phyloP scores from a whole-genome alignment of 139 green algal species.

The Marvania coccoides region DNA sequence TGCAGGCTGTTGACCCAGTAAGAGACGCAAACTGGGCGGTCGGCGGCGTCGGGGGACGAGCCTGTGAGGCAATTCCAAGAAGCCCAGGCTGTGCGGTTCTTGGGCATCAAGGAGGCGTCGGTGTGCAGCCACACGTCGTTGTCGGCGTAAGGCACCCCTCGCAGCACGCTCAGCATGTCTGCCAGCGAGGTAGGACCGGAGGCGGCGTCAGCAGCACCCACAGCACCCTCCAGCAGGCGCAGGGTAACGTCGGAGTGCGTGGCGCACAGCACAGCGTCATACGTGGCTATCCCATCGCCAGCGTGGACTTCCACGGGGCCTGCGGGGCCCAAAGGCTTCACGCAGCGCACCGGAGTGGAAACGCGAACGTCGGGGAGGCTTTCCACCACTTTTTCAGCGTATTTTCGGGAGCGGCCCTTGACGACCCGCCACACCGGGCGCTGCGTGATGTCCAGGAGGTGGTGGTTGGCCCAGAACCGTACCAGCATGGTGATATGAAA shows the following conservation, averaged over 20 bases:
- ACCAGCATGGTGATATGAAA: conserved; percentile 85
- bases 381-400: conserved; percentile 64
- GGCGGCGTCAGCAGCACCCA: not conserved
- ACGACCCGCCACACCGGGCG: conserved; percentile 86
- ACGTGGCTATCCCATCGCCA: conserved; percentile 19
- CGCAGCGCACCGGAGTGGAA: conserved; percentile 27
- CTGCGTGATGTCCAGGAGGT: conserved; percentile 85
- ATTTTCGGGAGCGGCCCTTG: conserved; percentile 60
- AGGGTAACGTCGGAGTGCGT: conserved; percentile 76
- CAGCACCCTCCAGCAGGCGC: conserved; percentile 51
- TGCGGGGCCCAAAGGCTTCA: conserved; percentile 18
- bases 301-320: not conserved
- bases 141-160: conserved; percentile 66
- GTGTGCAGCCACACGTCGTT: conserved; percentile 89
- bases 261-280: conserved; percentile 80
- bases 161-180: conserved; percentile 61
- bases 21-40: conserved; percentile 67
- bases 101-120: conserved; percentile 75
- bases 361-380: conserved; percentile 69
- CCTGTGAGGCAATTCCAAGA: conserved; percentile 84
- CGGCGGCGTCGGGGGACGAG: not conserved
- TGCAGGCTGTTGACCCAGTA: conserved; percentile 91
- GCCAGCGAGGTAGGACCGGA: not conserved
- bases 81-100: conserved; percentile 57
- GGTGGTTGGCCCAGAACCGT: conserved; percentile 95